A percentile compares a stretch with the other conserved stretches of the same genome.
Conservation (phyloP, 1,139 yeast genomes). For the Kodamaea anthophila region DNA sequence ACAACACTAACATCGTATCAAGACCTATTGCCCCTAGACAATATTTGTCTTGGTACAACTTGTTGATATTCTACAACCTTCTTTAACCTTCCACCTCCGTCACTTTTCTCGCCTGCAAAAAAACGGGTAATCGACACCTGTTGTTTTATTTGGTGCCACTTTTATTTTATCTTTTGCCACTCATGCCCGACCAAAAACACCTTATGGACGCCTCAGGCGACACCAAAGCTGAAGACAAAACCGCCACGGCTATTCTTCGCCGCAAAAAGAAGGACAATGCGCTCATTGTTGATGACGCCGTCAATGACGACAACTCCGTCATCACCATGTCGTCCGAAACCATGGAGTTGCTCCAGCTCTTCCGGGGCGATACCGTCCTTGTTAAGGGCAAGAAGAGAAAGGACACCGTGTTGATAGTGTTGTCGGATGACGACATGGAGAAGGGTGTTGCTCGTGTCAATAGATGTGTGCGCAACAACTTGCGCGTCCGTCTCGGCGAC, state of each 20-base stretch:
- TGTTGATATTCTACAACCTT: too few relatives aligned
- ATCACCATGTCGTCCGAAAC: slow-evolving; percentile 92
- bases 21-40: too few relatives aligned
- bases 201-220: slow-evolving; percentile 41
- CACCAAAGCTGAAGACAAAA: slow-evolving; percentile 60
- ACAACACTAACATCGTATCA: too few relatives aligned
- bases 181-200: slow-evolving; percentile 31
- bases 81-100: too few relatives aligned
- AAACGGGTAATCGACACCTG: too few relatives aligned
- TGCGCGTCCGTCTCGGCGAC: slow-evolving; percentile 92
- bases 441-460: slow-evolving; percentile 93
- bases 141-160: too few relatives aligned
- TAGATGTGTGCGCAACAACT: slow-evolving; percentile 92
- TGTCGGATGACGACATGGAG: slow-evolving; percentile 94
- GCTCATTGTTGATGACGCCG: slow-evolving; percentile 92
- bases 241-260: slow-evolving; percentile 96
- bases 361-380: slow-evolving; percentile 95
- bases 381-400: slow-evolving; percentile 98
- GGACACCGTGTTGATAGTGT: slow-evolving; percentile 94
- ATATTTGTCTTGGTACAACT: too few relatives aligned
- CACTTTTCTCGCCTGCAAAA: too few relatives aligned
- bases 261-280: slow-evolving; percentile 97
- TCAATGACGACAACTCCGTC: slow-evolving; percentile 94
- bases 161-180: neutral
- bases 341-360: slow-evolving; percentile 89